phyloP scores from a whole-genome alignment of 2,329 filamentous ascomycete species.

The Alternaria dauci region DNA sequence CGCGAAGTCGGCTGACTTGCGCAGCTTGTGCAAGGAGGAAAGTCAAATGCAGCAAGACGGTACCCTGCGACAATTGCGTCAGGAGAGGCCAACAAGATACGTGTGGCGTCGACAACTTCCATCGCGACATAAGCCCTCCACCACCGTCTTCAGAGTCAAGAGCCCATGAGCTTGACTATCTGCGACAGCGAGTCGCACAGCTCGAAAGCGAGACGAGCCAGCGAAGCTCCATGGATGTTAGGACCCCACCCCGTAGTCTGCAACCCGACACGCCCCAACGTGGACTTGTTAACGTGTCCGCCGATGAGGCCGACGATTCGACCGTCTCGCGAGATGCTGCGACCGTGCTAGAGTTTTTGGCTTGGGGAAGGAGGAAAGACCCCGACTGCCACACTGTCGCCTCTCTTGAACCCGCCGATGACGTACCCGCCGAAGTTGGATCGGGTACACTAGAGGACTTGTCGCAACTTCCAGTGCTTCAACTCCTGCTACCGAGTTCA shows the following conservation, averaged over 20 bases:
- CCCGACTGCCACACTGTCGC: constrained; percentile 19
- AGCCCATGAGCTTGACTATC: no score
- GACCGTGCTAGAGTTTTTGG: constrained; percentile 57
- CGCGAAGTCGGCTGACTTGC: no score
- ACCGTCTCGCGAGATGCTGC: constrained; percentile 50
- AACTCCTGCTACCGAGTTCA: constrained; percentile 36
- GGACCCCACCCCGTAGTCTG: neutral
- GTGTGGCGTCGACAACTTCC: no score
- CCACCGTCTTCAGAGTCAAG: no score
- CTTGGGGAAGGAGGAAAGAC: constrained; percentile 59
- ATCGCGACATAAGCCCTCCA: no score
- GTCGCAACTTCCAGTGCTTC: constrained; percentile 2
- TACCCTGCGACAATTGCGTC: no score
- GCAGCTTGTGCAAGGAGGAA: no score
- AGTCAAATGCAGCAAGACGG: no score
- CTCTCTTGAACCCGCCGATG: constrained; percentile 15
- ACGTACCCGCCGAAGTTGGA: constrained; percentile 34
- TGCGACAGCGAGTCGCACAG: constrained; percentile 32
- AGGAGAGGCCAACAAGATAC: no score
- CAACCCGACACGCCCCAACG: neutral
- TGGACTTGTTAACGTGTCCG: no score
- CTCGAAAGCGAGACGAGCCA: constrained; percentile 28
- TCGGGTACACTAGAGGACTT: neutral
- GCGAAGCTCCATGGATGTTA: constrained; percentile 17
- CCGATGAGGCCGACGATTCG: no score